Percentiles rank a stretch among this genome's conserved stretches.
Conservation (phyloP, 768 basidiomycete species). For the Termitomyces eurrhizus region DNA sequence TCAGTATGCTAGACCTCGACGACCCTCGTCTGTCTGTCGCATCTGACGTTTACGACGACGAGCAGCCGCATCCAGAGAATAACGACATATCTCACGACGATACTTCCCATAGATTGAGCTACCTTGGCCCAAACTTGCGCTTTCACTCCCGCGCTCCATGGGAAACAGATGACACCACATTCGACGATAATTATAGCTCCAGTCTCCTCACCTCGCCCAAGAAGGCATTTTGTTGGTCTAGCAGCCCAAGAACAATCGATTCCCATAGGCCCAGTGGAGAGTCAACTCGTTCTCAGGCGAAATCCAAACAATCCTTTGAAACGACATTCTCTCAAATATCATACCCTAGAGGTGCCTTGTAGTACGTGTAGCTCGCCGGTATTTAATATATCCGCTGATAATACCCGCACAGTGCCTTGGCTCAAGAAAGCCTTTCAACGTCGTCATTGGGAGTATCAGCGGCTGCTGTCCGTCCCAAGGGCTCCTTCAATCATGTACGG, state of each 20-base stretch:
- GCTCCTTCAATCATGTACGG: constrained; percentile 37
- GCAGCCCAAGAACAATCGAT: constrained; percentile 38
- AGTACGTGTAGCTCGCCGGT: constrained; percentile 42
- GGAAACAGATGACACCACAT: constrained; percentile 56
- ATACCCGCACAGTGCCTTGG: constrained; percentile 40
- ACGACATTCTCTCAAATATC: constrained; percentile 48
- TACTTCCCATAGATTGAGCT: constrained; percentile 53
- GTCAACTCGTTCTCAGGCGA: constrained; percentile 49
- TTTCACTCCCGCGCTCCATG: constrained; percentile 81
- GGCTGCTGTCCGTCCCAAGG: constrained; percentile 35
- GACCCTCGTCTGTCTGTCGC: constrained; percentile 37
- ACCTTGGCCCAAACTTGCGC: constrained; percentile 80
- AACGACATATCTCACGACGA: constrained; percentile 29
- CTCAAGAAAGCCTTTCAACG: constrained; percentile 59
- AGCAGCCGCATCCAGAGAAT: constrained; percentile 34
- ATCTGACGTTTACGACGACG: constrained; percentile 23
- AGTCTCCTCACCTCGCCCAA: constrained; percentile 25
- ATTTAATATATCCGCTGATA: constrained; percentile 6
- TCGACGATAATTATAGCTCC: constrained; percentile 47
- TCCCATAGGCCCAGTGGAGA: constrained; percentile 60
- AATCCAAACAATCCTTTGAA: constrained; percentile 57
- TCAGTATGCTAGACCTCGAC: constrained; percentile 55
- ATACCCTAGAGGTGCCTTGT: constrained; percentile 48
- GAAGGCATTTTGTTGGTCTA: constrained; percentile 46
- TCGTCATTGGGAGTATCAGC: constrained; percentile 41